Evolutionary conservation across 345 rosid species (phyloP), one percentile per base, ranked within the genome.

Genomic region (Durio zibethinus): DNA sequence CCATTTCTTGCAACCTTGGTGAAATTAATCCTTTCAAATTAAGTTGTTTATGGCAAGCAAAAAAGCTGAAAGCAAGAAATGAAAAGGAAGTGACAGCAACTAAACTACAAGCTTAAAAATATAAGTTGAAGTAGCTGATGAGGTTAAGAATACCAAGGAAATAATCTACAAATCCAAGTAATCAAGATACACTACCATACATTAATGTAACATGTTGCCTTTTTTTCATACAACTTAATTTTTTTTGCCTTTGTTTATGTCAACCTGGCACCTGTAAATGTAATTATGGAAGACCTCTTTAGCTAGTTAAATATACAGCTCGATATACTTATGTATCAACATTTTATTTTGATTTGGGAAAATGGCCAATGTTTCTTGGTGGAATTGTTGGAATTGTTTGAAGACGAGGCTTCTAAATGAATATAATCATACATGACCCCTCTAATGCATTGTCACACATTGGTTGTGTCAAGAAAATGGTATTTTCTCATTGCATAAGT

Each of bases 351-450:
- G n/a, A n/a, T n/a, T n/a, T n/a, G n/a, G n/a, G n/a, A n/a, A n/a
- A n/a, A n/a, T n/a, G n/a, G n/a, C n/a, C n/a, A n/a, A n/a, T n/a
- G n/a, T n/a, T n/a, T n/a, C n/a, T n/a, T n/a, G n/a, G n/a, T n/a
- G n/a, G n/a, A n/a, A n/a, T n/a, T n/a, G n/a, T n/a, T n/a, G n/a
- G n/a, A n/a, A n/a, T n/a, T n/a, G n/a, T n/a, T n/a, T n/a, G n/a
- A n/a, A n/a, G n/a, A n/a, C n/a, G n/a, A n/a, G n/a, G n/a, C n/a
- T n/a, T n/a, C n/a, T 12, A 89, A 65, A 18, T 92, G 88, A 54
- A 91, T 87, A 62, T 89, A 88, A 78, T 91, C 96, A 63, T 87
- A 91, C 91, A 91, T 86, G 54, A 88, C 31, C 5, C 93, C 16
- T 85, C 83, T 1, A 90, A 60, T 70, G 90, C 82, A 27, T 77